Evolutionary conservation across 2,329 filamentous ascomycete genomes (phyloP).

Genomic region (Colletotrichum phormii): DNA sequence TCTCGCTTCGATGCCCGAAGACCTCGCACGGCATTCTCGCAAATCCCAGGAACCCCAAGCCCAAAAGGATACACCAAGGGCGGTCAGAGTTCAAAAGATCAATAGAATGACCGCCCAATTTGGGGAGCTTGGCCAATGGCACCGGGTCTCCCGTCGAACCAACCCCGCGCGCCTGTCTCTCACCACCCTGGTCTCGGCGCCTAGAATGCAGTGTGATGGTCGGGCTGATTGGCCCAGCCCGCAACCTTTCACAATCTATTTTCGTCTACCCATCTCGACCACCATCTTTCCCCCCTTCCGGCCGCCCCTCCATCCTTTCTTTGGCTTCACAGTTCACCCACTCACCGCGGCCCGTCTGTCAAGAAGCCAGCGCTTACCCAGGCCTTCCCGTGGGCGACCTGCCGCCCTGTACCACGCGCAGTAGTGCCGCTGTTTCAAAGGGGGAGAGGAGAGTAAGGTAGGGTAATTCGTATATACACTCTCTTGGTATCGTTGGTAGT

Average conservation of each 20-base stretch:
- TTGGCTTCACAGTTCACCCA: slow-evolving; percentile 28
- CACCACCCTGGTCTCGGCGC: slow-evolving; percentile 37
- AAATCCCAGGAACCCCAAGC: neutral
- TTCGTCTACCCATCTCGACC: slow-evolving; percentile 26
- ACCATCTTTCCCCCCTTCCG: neutral
- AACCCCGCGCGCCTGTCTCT: slow-evolving; percentile 38
- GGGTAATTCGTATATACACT: slow-evolving; percentile 33
- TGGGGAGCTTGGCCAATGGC: slow-evolving; percentile 20
- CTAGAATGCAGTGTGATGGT: slow-evolving; percentile 47
- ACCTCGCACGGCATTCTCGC: slow-evolving; percentile 21
- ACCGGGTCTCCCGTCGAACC: slow-evolving; percentile 21
- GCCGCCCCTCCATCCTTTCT: slow-evolving; percentile 27
- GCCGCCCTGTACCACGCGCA: slow-evolving; percentile 3
- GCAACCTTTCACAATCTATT: slow-evolving; percentile 34
- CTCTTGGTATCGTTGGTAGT: slow-evolving; percentile 13
- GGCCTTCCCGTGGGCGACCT: slow-evolving; percentile 23
- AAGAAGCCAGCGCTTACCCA: slow-evolving; percentile 36
- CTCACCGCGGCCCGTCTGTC: slow-evolving; percentile 23
- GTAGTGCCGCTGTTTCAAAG: slow-evolving; percentile 3
- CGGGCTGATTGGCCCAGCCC: slow-evolving; percentile 43
- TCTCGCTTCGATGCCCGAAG: slow-evolving; percentile 8
- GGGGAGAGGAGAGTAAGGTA: slow-evolving; percentile 21
- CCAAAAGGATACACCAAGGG: neutral
- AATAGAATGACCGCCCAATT: slow-evolving; percentile 10
- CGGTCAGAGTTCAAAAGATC: slow-evolving; percentile 20